phyloP scores from a whole-genome alignment of 2,329 filamentous ascomycete genomes.

The Venturia carpophila region DNA sequence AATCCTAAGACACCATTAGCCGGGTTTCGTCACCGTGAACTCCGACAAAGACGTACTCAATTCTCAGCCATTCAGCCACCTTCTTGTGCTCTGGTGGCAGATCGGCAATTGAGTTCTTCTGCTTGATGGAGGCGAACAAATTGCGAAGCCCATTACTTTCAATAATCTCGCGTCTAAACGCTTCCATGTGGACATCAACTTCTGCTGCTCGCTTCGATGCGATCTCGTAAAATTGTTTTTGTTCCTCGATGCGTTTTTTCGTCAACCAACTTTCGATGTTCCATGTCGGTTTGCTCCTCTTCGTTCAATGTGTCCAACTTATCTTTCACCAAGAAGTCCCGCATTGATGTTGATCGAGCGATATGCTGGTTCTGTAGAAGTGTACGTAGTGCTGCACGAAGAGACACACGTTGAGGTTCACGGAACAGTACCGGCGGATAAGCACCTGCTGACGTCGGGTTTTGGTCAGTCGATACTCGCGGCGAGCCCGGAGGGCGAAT shows the following conservation, averaged over 20 bases:
- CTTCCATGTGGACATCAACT: conserved; percentile 96
- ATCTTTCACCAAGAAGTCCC: conserved; percentile 71
- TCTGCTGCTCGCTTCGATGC: conserved; percentile 83
- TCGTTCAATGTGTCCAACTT: conserved; percentile 62
- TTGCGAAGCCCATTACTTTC: conserved; percentile 81
- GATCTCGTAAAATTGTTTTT: conserved; percentile 91
- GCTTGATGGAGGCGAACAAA: conserved; percentile 85
- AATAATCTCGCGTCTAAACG: conserved; percentile 59
- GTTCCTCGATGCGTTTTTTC: conserved; percentile 84
- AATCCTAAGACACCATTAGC: conserved; percentile 42
- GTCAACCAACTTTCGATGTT: conserved; percentile 72
- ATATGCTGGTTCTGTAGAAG: conserved; percentile 78
- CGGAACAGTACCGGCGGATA: conserved; percentile 60
- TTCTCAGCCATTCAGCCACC: conserved; percentile 95
- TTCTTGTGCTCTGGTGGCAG: conserved; percentile 94
- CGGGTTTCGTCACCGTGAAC: conserved; percentile 18
- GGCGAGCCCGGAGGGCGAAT: conserved; percentile 23
- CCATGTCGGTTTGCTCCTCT: conserved; percentile 76
- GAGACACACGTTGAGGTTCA: conserved; percentile 83
- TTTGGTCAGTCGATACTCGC: conserved; percentile 28
- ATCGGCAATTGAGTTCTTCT: conserved; percentile 79
- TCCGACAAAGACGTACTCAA: conserved; percentile 52
- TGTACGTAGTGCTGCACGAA: conserved; percentile 82
- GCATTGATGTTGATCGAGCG: conserved; percentile 72
- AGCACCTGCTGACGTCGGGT: conserved; percentile 27